phyloP scores from a whole-genome alignment of 352 stramenopile species.

The Phytophthora sp. region DNA sequence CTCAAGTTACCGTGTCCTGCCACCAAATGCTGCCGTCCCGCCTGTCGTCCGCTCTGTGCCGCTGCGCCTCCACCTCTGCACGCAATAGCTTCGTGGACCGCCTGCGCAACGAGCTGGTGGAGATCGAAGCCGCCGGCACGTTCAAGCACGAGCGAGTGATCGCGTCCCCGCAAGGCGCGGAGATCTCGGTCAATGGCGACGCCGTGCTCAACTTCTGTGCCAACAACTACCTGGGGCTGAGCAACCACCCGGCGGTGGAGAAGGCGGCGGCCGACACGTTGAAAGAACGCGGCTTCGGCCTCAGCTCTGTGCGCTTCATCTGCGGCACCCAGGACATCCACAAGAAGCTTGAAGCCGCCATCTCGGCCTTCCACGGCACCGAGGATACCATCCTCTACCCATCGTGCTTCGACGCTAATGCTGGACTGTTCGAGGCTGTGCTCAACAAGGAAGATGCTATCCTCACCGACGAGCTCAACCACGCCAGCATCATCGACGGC shows the following conservation, averaged over 20 bases:
- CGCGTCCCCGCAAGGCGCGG: conserved; percentile 79
- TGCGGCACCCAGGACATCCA: conserved; percentile 95
- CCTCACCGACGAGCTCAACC: conserved; percentile 94
- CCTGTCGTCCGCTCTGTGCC: conserved; percentile 17
- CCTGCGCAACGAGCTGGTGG: conserved; percentile 69
- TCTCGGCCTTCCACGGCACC: conserved; percentile 94
- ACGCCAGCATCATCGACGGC: conserved; percentile 95
- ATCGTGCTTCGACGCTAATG: conserved; percentile 95
- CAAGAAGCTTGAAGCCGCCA: conserved; percentile 90
- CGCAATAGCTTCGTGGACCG: conserved; percentile 80
- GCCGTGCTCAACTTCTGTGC: conserved; percentile 94
- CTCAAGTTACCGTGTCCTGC: not conserved
- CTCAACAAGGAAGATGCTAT: conserved; percentile 92
- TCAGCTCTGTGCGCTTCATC: conserved; percentile 94
- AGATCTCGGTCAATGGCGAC: conserved; percentile 76
- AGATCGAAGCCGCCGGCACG: conserved; percentile 79
- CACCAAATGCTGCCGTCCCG: conserved; percentile 30
- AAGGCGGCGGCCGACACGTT: conserved; percentile 84
- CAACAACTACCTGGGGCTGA: conserved; percentile 95
- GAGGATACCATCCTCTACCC: conserved; percentile 95
- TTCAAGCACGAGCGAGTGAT: conserved; percentile 93
- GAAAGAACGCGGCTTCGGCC: conserved; percentile 89
- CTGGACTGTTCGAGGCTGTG: conserved; percentile 91
- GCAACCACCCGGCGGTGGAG: conserved; percentile 88
- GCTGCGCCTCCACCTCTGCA: conserved; percentile 38